Base-by-base conservation (phyloP, 106 monocot species). In the Dioscorea alata region DNA sequence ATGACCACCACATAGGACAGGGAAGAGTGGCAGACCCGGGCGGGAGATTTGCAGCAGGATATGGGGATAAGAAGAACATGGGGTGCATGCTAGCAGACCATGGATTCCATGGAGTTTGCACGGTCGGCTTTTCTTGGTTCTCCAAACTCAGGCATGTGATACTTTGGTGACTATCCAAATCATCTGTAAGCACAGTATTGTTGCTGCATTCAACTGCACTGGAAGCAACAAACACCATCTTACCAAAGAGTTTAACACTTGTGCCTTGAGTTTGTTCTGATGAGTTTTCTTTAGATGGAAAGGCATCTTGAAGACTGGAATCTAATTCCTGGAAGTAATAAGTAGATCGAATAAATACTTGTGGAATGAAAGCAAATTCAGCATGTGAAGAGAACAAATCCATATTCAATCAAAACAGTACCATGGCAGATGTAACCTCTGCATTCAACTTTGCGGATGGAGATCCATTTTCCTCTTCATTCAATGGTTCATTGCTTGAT, bases 211-310 rank as follows among this genome's bases (percentile, higher is more conserved):
- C 33, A 56, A 23, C 4, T 1, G 5, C 42, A 42, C 42, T 42
- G 42, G 80, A 71, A 57, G 63, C 18, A 15, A 93, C 69, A 25
- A 77, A 10, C 17, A 93, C 76, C 4, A 73, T 88, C 62, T 23
- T 83, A 2, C 92, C 92, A 57, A 93, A 93, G 0, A 93, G 83
- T 68, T 89, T 93, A 48, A 93, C 79, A 25, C 69, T 76, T 24
- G 79, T 75, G 31, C 60, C 73, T 64, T 65, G 71, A 12, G 58
- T 49, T 56, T 79, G 83, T 60, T 23, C 48, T 10, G 25, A 58
- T 24, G 75, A 60, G 69, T 15, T 67, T 64, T 77, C 73, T 63
- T 71, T 66, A 7, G 51, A 74, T 22, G 13, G 31, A 51, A 49
- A 22, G 9, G 49, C n/a, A 19, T 75, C 74, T 12, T 59, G 33